These are phyloP conservation scores for Westerdykella aurantiaca DNA, from an alignment of 2,329 filamentous ascomycete species.

Conservation along the genomic window DNA sequence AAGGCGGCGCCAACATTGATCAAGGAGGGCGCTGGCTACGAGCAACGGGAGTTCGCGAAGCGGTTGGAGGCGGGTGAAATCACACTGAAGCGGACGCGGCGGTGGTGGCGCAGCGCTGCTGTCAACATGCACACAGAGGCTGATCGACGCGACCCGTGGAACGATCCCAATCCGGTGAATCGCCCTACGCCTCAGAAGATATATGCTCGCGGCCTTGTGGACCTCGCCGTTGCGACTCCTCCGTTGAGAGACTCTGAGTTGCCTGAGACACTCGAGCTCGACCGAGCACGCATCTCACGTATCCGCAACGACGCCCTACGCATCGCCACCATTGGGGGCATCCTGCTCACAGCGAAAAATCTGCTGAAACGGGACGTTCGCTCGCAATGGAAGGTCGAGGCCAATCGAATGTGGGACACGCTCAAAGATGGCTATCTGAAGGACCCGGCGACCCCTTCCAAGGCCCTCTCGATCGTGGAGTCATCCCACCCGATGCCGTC, in stretches of 20 bases:
- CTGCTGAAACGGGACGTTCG: constrained; percentile 75
- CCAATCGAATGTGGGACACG: constrained; percentile 62
- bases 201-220: constrained; percentile 69
- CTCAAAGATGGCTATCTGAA: constrained; percentile 57
- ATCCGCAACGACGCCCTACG: constrained; percentile 55
- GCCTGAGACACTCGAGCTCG: constrained; percentile 69
- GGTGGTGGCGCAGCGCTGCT: constrained; percentile 61
- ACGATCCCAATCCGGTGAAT: constrained; percentile 48
- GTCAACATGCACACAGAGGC: constrained; percentile 61
- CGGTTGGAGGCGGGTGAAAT: constrained; percentile 54
- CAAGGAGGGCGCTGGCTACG: constrained; percentile 65
- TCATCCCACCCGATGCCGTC: constrained; percentile 47
- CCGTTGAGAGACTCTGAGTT: constrained; percentile 51
- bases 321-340: constrained; percentile 67
- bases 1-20: constrained; percentile 66
- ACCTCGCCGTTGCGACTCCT: constrained; percentile 64
- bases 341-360: constrained; percentile 76
- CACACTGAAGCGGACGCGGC: constrained; percentile 55
- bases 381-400: constrained; percentile 69
- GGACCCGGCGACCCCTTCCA: constrained; percentile 44
- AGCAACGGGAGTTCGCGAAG: constrained; percentile 64
- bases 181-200: constrained; percentile 63
- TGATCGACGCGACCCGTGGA: constrained; percentile 61
- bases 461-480: constrained; percentile 46
- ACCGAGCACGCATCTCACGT: constrained; percentile 56